A percentile compares a stretch with the other conserved stretches of the same genome.
Evolutionary conservation across 73 alveolate species (phyloP).

Genomic region (Vitrella brassicaformis): DNA sequence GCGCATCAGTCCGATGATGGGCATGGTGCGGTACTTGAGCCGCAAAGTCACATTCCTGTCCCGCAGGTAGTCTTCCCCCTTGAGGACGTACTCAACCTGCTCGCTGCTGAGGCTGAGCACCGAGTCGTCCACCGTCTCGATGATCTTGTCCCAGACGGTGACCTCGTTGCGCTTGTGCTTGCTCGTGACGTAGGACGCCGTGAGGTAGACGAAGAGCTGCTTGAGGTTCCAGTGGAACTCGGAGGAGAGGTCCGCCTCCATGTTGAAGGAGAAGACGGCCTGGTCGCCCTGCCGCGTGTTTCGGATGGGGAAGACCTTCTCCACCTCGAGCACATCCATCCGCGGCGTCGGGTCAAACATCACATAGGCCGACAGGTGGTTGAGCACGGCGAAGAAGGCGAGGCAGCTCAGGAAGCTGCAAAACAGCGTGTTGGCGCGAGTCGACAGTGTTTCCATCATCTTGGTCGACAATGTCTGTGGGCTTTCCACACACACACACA

Average conservation of each 20-base stretch:
- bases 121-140: not conserved
- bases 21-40: not conserved
- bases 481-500: too few species aligned
- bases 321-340: not conserved
- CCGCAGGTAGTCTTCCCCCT: not conserved
- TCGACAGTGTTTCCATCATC: not conserved
- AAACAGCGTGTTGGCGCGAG: not conserved
- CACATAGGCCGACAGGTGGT: not conserved
- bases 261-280: not conserved
- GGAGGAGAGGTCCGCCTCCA: not conserved
- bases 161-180: not conserved
- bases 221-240: not conserved
- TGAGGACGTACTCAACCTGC: not conserved
- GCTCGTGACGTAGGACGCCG: not conserved
- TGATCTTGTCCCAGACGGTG: not conserved
- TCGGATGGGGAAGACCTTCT: not conserved
- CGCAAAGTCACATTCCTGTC: not conserved
- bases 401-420: not conserved
- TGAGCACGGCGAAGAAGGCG: not conserved
- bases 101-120: too few species aligned
- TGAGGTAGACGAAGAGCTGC: not conserved
- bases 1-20: not conserved
- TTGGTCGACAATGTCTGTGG: too few species aligned
- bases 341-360: not conserved
- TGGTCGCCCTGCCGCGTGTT: not conserved